Evolutionary conservation across 1,139 yeast species (phyloP).

Genomic region (Blastobotrys buckinghamii): DNA sequence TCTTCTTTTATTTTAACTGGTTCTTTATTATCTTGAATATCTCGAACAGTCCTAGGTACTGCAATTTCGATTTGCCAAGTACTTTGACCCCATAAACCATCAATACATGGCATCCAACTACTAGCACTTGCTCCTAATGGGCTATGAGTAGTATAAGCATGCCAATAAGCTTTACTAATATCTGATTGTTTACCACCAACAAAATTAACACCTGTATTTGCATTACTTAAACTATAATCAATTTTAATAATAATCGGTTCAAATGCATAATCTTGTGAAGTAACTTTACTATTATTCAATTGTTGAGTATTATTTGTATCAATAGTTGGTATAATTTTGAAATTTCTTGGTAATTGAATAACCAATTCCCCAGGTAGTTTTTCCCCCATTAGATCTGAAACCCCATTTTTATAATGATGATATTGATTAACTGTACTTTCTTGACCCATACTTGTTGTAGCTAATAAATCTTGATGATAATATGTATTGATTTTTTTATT

Average conservation of each 20-base stretch:
- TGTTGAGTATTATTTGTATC: not conserved
- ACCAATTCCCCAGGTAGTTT: conserved; percentile 59
- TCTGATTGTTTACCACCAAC: conserved; percentile 44
- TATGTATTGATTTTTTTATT: conserved; percentile 44
- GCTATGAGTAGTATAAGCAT: conserved; percentile 77
- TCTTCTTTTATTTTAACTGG: not conserved
- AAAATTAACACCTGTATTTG: conserved; percentile 72
- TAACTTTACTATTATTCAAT: conserved; percentile 4
- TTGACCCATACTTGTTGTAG: conserved; percentile 39
- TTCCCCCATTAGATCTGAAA: conserved; percentile 51
- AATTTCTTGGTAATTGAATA: conserved; percentile 65
- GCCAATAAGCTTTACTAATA: conserved; percentile 52
- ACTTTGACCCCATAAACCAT: conserved; percentile 79
- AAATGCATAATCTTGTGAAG: conserved; percentile 17
- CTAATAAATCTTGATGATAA: conserved; percentile 46
- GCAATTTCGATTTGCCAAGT: conserved; percentile 89
- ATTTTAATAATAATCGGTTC: conserved; percentile 68
- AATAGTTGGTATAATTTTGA: conserved; percentile 39
- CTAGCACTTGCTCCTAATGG: conserved; percentile 79
- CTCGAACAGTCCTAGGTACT: conserved; percentile 73
- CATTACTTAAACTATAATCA: conserved; percentile 58
- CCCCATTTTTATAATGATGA: conserved; percentile 58
- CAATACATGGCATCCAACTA: conserved; percentile 96
- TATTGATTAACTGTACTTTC: conserved; percentile 51
- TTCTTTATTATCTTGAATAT: conserved; percentile 35